Evolutionary conservation across 257 asterid genomes (phyloP).

Genomic region (Forsythia suspensa): DNA sequence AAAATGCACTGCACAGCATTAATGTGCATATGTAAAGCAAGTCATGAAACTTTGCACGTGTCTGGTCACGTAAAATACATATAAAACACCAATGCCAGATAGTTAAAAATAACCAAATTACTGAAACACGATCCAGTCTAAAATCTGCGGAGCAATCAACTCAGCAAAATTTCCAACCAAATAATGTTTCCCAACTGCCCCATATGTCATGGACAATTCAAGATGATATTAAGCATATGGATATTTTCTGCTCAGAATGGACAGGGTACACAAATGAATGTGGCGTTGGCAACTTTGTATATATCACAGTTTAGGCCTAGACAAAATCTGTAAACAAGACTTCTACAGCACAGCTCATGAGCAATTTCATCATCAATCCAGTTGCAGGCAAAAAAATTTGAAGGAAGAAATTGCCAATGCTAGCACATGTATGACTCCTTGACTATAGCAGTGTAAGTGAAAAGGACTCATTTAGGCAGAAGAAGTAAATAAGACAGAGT

Average conservation of each 20-base stretch:
- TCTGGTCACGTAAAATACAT: background rate
- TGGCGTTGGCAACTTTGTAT: conserved; percentile 5
- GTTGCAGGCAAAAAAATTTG: background rate
- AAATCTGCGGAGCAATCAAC: background rate
- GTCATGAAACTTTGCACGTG: background rate
- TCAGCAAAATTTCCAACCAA: background rate
- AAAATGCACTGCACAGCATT: background rate
- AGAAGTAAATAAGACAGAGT: conserved; percentile 9
- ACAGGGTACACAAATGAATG: background rate
- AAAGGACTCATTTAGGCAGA: conserved; percentile 3
- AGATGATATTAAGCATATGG: background rate
- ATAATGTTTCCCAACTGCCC: background rate
- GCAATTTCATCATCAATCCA: conserved; percentile 9
- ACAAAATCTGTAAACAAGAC: conserved; percentile 5
- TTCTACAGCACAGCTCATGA: conserved; percentile 5
- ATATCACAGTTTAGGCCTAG: conserved; percentile 3
- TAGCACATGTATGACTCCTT: conserved; percentile 16
- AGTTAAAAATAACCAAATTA: background rate
- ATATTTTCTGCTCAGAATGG: background rate
- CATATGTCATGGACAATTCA: conserved; percentile 6
- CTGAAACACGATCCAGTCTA: background rate
- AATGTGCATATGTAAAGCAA: background rate
- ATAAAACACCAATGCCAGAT: background rate
- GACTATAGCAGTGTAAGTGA: conserved; percentile 15
- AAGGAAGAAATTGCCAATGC: conserved; percentile 5